Conservation (phyloP, 768 basidiomycete species). For the Auricularia sp. region DNA sequence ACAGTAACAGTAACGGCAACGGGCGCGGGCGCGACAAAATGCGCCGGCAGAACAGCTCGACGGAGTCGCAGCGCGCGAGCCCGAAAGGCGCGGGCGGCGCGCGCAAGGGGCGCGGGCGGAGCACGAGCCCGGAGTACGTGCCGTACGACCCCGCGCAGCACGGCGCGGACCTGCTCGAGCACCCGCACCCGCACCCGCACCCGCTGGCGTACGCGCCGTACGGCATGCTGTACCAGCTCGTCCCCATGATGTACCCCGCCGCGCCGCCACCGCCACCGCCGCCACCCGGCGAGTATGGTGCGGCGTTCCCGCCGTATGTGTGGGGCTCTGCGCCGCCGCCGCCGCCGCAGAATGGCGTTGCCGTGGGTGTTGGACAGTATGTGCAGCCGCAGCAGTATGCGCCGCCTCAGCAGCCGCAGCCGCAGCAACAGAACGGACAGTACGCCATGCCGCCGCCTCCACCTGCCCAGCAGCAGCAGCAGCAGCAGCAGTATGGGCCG, state of each 20-base stretch:
- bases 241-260: too few species aligned
- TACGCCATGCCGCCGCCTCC: not conserved
- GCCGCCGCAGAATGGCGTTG: not conserved
- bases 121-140: not conserved
- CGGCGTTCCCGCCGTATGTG: not conserved
- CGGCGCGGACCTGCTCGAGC: not conserved
- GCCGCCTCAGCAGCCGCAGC: not conserved
- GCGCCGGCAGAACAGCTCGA: not conserved
- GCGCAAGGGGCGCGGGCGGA: not conserved
- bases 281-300: not conserved
- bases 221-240: too few species aligned
- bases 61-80: not conserved
- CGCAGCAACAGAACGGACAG: not conserved
- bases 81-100: not conserved
- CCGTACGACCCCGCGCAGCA: constrained; percentile 4
- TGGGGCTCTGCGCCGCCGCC: not conserved
- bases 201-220: too few species aligned
- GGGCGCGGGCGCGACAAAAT: not conserved
- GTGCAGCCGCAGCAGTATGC: not conserved
- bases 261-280: not conserved
- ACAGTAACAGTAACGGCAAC: not conserved
- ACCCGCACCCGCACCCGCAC: not conserved
- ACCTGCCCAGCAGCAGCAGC: not conserved
- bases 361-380: too few species aligned
- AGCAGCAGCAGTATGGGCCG: not conserved